A percentile compares a stretch with the other conserved stretches of the same genome.
phyloP scores from a whole-genome alignment of 1,284 basidiomycete genomes.

The Trametes pubescens region DNA sequence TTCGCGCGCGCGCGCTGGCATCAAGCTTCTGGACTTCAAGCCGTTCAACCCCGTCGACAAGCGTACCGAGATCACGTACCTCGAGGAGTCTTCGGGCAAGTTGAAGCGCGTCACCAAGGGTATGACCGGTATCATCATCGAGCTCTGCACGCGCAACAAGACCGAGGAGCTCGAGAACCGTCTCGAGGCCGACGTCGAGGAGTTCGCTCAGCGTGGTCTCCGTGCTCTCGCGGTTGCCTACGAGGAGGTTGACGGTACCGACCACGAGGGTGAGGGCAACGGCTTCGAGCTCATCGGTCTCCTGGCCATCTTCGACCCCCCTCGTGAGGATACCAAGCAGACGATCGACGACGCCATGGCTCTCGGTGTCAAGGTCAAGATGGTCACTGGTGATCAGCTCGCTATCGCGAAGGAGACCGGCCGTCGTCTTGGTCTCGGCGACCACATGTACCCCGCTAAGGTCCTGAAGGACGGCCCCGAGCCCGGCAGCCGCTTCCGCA shows the following conservation, averaged over 20 bases:
- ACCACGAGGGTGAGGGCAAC: conserved; percentile 86
- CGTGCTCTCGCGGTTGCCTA: conserved; percentile 97
- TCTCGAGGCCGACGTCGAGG: conserved; percentile 95
- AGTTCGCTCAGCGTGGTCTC: conserved; percentile 95
- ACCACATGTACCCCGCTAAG: conserved; percentile 98
- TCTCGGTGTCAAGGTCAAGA: conserved; percentile 98
- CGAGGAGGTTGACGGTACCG: conserved; percentile 90
- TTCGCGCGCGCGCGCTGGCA: conserved; percentile 84
- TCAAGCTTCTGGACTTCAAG: conserved; percentile 98
- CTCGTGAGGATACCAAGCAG: conserved; percentile 98
- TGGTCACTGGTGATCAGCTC: conserved; percentile 99
- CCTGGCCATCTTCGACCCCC: conserved; percentile 97
- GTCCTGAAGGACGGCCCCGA: conserved; percentile 92
- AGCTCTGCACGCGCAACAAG: conserved; percentile 97
- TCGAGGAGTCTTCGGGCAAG: conserved; percentile 91
- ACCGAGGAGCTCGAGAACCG: conserved; percentile 89
- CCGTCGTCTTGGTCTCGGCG: conserved; percentile 94
- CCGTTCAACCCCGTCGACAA: conserved; percentile 99
- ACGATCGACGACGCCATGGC: conserved; percentile 97
- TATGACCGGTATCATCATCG: conserved; percentile 97
- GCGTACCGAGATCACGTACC: conserved; percentile 98
- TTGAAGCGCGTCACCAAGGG: conserved; percentile 99
- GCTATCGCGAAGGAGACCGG: conserved; percentile 99
- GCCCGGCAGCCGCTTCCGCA: conserved; percentile 80
- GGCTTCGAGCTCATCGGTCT: conserved; percentile 98